A percentile compares a stretch with the other conserved stretches of the same genome.
These are phyloP conservation scores for Nannizziopsis barbatae DNA, from an alignment of 2,329 filamentous ascomycete species.

Conservation along the genomic window DNA sequence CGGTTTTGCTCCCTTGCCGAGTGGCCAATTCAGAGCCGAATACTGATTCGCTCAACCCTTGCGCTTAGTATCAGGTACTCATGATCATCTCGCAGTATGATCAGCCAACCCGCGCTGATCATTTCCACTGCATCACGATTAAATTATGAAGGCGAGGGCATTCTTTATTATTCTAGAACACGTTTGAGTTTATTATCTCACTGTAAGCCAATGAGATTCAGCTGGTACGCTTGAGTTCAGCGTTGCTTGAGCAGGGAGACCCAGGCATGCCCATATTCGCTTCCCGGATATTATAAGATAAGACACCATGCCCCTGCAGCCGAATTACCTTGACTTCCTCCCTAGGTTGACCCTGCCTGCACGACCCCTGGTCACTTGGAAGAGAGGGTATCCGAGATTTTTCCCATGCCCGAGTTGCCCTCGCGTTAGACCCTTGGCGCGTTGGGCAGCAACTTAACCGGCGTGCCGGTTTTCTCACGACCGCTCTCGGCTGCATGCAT, in stretches of 20 bases:
- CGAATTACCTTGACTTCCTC: background rate
- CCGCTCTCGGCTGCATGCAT: background rate
- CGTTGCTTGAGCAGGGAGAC: background rate
- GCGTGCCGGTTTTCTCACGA: conserved; percentile 1
- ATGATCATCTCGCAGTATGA: too few species aligned
- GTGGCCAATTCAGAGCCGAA: too few species aligned
- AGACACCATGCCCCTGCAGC: conserved; percentile 8
- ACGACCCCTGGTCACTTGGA: too few species aligned
- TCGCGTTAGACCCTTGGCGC: background rate
- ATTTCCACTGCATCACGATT: conserved; percentile 2
- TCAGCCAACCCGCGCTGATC: background rate
- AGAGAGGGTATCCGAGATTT: background rate
- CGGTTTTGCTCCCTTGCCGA: too few species aligned
- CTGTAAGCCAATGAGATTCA: background rate
- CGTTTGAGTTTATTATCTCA: conserved; percentile 1
- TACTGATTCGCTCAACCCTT: too few species aligned
- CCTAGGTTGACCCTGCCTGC: too few species aligned
- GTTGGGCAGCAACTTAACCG: conserved; percentile 9
- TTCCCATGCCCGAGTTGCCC: background rate
- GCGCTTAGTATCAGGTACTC: too few species aligned
- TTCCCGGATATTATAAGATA: conserved; percentile 11
- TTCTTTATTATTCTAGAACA: conserved; percentile 8
- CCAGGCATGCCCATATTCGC: conserved; percentile 3
- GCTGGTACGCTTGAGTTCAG: background rate
- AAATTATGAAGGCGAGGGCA: background rate